Percentiles rank a stretch among this genome's conserved stretches.
Evolutionary conservation across 768 basidiomycete species (phyloP).

Genomic region (Arthromyces matolae): DNA sequence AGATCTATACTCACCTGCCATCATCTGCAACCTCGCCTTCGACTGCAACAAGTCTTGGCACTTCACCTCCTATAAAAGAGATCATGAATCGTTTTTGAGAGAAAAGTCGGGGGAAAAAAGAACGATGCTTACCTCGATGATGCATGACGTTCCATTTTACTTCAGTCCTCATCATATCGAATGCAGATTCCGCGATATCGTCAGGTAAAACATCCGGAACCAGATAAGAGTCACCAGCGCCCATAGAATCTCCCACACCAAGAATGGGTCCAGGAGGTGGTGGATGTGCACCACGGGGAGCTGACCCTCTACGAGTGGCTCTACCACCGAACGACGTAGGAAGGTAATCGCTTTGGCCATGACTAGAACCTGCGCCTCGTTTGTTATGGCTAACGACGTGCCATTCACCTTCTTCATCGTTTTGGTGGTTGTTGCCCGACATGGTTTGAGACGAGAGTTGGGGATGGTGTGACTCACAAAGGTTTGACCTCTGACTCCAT

Average conservation of each 20-base stretch:
- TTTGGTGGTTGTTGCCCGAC: neutral
- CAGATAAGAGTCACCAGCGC: slow-evolving; percentile 68
- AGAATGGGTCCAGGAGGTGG: slow-evolving; percentile 10
- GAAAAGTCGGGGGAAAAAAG: neutral
- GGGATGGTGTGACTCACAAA: neutral
- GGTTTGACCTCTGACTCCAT: too few species aligned
- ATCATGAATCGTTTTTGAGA: too few species aligned
- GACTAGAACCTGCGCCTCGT: neutral
- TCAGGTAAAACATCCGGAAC: slow-evolving; percentile 53
- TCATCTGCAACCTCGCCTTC: too few species aligned
- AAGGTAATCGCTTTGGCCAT: neutral
- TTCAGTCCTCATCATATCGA: slow-evolving; percentile 56
- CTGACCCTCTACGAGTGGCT: slow-evolving; percentile 4
- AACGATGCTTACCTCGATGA: slow-evolving; percentile 56
- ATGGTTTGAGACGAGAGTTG: neutral
- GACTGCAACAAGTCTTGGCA: too few species aligned
- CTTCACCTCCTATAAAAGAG: too few species aligned
- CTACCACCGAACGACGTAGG: slow-evolving; percentile 10
- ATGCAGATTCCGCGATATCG: slow-evolving; percentile 52
- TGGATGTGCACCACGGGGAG: slow-evolving; percentile 3
- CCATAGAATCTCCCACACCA: slow-evolving; percentile 32
- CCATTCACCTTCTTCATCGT: slow-evolving; percentile 1
- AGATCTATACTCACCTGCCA: neutral
- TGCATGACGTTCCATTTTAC: slow-evolving; percentile 74
- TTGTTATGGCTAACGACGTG: slow-evolving; percentile 1